Conservation (phyloP, 208 protist genomes). For the Trypanosoma grayi region DNA sequence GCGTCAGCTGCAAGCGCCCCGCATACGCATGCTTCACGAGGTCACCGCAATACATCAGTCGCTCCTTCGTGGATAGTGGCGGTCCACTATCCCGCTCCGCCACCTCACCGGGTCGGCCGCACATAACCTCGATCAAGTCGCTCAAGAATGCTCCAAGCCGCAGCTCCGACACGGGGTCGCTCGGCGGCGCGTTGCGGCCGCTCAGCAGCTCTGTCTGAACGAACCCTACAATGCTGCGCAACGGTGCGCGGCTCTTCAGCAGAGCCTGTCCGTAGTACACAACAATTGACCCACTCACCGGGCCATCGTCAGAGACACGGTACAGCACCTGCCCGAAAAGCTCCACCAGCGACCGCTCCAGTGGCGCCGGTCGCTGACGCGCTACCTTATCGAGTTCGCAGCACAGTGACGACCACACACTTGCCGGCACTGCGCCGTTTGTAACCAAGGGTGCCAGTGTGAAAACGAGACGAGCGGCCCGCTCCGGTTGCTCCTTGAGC, state of each 20-base stretch:
- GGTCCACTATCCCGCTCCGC: conserved; percentile 9
- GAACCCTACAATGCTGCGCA: conserved; percentile 39
- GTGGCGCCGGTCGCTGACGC: conserved; percentile 29
- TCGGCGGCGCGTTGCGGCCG: conserved; percentile 40
- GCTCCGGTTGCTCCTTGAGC: conserved; percentile 24
- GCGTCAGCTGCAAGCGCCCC: conserved; percentile 35
- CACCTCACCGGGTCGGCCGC: neutral
- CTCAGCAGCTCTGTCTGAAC: conserved; percentile 69
- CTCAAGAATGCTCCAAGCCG: conserved; percentile 74
- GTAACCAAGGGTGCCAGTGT: conserved; percentile 15
- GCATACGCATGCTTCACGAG: conserved; percentile 73
- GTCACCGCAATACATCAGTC: conserved; percentile 50
- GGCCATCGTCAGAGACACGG: conserved; percentile 37
- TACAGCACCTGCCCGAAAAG: conserved; percentile 57
- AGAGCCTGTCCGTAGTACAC: conserved; percentile 68
- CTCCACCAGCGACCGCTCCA: conserved; percentile 55
- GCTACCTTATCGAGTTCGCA: conserved; percentile 25
- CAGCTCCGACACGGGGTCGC: conserved; percentile 18
- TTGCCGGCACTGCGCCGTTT: conserved; percentile 20
- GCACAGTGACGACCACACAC: conserved; percentile 31
- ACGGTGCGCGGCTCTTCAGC: conserved; percentile 32
- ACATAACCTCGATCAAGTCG: conserved; percentile 62
- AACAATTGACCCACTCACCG: conserved; percentile 46
- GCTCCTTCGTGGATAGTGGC: conserved; percentile 18
- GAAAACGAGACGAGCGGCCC: conserved; percentile 24